These are phyloP conservation scores for Viridothelium virens DNA, from an alignment of 495 filamentous ascomycete genomes.

Conservation along the genomic window DNA sequence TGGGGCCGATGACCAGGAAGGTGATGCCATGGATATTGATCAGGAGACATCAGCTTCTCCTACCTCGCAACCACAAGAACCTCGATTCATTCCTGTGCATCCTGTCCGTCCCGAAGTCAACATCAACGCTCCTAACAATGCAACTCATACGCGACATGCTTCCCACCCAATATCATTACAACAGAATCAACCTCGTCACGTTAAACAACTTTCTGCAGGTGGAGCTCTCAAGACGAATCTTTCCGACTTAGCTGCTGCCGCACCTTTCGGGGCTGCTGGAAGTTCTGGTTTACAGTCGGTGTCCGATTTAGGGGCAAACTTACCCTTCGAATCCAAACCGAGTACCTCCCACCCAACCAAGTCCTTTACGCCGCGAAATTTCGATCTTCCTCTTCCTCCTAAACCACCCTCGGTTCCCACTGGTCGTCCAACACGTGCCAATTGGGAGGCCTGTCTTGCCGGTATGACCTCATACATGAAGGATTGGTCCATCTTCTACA, in stretches of 20 bases:
- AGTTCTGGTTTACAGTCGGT: slow-evolving; percentile 52
- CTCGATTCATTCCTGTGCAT: slow-evolving; percentile 23
- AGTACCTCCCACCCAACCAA: slow-evolving; percentile 41
- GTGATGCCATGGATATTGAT: slow-evolving; percentile 39
- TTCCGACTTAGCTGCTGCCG: slow-evolving; percentile 55
- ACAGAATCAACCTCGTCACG: slow-evolving; percentile 25
- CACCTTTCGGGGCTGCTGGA: slow-evolving; percentile 52
- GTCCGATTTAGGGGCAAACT: slow-evolving; percentile 54
- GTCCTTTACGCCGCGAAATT: slow-evolving; percentile 32
- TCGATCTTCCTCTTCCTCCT: slow-evolving; percentile 57
- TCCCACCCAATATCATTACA: slow-evolving; percentile 14
- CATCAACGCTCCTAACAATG: slow-evolving; percentile 11
- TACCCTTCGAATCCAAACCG: slow-evolving; percentile 66
- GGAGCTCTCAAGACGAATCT: slow-evolving; percentile 48
- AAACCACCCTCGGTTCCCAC: slow-evolving; percentile 42
- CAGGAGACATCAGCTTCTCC: background rate
- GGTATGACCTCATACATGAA: slow-evolving; percentile 60
- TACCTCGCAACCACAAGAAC: slow-evolving; percentile 12
- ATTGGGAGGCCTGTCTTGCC: slow-evolving; percentile 52
- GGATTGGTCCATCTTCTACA: slow-evolving; percentile 61
- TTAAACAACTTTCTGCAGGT: slow-evolving; percentile 32
- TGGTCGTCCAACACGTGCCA: slow-evolving; percentile 30
- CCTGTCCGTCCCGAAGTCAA: slow-evolving; percentile 23
- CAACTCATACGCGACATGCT: slow-evolving; percentile 14
- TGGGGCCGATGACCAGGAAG: slow-evolving; percentile 26